Evolutionary conservation across 768 basidiomycete genomes (phyloP).

Genomic region (Trametes punicea): DNA sequence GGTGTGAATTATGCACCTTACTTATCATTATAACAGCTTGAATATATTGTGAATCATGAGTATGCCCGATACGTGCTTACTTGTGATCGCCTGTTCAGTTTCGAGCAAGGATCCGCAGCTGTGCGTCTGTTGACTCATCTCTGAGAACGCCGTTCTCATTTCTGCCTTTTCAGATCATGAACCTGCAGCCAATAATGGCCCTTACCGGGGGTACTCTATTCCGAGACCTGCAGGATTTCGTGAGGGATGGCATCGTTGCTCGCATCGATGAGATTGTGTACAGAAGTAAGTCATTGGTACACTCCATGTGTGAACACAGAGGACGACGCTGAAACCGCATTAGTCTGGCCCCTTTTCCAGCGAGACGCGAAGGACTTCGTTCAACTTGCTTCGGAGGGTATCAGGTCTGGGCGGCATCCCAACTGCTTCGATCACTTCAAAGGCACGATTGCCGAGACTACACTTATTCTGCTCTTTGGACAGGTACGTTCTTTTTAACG

Average conservation of each 20-base stretch:
- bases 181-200: conserved; percentile 30
- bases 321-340: no score
- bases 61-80: conserved; percentile 30
- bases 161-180: conserved; percentile 26
- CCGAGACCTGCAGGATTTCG: conserved; percentile 30
- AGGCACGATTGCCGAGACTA: conserved; percentile 32
- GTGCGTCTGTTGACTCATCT: conserved; percentile 3
- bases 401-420: conserved; percentile 7
- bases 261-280: conserved; percentile 27
- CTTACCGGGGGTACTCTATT: conserved; percentile 29
- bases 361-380: conserved; percentile 22
- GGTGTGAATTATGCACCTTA: not conserved
- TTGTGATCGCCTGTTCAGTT: conserved; percentile 32
- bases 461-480: conserved; percentile 31
- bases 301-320: not conserved
- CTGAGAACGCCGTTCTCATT: not conserved
- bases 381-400: conserved; percentile 6
- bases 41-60: conserved; percentile 33
- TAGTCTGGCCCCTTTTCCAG: conserved; percentile 27
- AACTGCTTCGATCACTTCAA: conserved; percentile 31
- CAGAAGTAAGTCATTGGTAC: conserved; percentile 8
- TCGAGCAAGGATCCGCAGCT: conserved; percentile 32
- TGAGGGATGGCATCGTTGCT: conserved; percentile 28
- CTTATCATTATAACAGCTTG: conserved; percentile 24
- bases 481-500: conserved; percentile 20